These are phyloP conservation scores for Draba incana DNA, from an alignment of 345 rosid genomes.

Conservation along the genomic window DNA sequence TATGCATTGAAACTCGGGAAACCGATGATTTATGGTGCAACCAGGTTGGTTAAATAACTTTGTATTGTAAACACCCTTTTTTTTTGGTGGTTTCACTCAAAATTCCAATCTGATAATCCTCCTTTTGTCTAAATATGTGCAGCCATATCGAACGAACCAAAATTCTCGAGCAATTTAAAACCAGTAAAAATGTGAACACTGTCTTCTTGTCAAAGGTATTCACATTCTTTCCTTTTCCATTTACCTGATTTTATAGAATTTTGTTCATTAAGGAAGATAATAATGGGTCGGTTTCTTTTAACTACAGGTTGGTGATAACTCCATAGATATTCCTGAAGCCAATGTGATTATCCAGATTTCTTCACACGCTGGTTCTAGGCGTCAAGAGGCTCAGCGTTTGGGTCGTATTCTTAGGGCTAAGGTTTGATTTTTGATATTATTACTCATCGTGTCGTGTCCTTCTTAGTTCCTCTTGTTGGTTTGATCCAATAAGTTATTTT, in stretches of 20 bases:
- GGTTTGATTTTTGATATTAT: constrained; percentile 41
- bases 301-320: constrained; percentile 96
- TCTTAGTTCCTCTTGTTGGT: background rate
- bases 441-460: background rate
- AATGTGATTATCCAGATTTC: constrained; percentile 97
- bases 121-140: constrained; percentile 27
- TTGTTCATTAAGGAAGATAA: constrained; percentile 7
- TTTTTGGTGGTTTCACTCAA: background rate
- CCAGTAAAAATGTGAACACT: constrained; percentile 82
- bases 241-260: background rate
- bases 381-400: constrained; percentile 97
- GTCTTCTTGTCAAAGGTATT: constrained; percentile 84
- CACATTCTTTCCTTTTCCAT: constrained; percentile 3
- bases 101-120: background rate
- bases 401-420: constrained; percentile 99
- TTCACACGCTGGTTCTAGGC: constrained; percentile 98
- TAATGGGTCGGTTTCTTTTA: background rate
- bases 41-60: constrained; percentile 57
- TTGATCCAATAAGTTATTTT: background rate
- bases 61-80: constrained; percentile 8
- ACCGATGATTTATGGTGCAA: constrained; percentile 99
- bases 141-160: constrained; percentile 97
- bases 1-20: constrained; percentile 92
- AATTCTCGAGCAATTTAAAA: constrained; percentile 87
- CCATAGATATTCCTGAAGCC: constrained; percentile 98